Conservation (phyloP, 202 grass and related monocot genomes). For the Schoenoplectus tabernaemontani region DNA sequence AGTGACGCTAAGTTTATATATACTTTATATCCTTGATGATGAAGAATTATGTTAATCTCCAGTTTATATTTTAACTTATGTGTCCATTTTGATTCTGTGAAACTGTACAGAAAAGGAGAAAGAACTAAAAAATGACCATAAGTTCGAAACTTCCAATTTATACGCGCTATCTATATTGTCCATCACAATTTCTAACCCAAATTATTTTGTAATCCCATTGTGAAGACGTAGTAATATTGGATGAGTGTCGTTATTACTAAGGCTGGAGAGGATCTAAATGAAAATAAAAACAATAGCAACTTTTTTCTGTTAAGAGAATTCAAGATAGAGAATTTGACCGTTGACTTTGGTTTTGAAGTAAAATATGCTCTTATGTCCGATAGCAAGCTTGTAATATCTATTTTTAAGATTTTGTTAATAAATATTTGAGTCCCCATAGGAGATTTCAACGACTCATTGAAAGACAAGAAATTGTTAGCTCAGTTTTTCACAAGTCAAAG, state of each 20-base stretch:
- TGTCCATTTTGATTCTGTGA: not conserved
- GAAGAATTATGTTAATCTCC: not conserved
- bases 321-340: not conserved
- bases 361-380: not conserved
- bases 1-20: constrained; percentile 1
- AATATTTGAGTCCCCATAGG: not conserved
- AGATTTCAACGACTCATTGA: not conserved
- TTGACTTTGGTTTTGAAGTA: not conserved
- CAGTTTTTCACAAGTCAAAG: no score
- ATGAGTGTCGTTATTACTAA: not conserved
- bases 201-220: no score
- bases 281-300: not conserved
- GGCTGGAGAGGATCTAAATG: not conserved
- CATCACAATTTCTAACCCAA: no score
- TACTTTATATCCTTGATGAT: not conserved
- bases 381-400: not conserved
- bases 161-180: no score
- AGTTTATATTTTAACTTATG: not conserved
- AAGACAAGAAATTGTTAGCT: no score
- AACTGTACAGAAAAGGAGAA: not conserved
- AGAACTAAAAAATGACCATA: no score
- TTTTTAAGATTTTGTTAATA: not conserved
- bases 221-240: no score
- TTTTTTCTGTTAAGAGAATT: not conserved
- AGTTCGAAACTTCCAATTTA: no score